A percentile compares a stretch with the other conserved stretches of the same genome.
Conservation (phyloP, 352 stramenopile species). For the Phytopythium kandeliae region DNA sequence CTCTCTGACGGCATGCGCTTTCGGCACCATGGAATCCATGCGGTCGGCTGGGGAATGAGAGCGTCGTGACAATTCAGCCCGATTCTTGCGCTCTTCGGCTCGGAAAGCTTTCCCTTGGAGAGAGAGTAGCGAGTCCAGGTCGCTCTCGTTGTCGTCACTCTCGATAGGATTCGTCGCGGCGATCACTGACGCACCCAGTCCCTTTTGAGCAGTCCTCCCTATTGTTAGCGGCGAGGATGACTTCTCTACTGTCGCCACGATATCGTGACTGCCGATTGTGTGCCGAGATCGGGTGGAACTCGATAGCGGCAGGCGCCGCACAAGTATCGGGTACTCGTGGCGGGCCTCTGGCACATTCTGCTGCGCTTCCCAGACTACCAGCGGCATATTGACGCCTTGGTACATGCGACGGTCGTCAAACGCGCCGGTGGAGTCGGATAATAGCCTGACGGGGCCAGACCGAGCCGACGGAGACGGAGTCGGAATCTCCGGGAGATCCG, state of each 20-base stretch:
- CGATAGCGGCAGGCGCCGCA: neutral
- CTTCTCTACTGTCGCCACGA: neutral
- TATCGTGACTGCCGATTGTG: neutral
- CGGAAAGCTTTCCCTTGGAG: neutral
- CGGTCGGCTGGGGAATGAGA: too few relatives aligned
- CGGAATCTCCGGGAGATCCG: too few relatives aligned
- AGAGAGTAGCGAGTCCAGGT: neutral
- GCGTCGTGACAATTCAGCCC: neutral
- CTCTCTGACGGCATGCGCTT: neutral
- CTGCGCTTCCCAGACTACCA: constrained; percentile 1
- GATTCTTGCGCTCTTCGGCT: neutral
- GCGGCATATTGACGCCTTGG: neutral
- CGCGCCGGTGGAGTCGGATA: neutral
- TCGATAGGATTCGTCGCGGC: neutral
- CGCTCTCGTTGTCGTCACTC: neutral
- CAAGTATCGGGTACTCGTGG: neutral
- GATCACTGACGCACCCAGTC: neutral
- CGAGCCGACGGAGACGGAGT: too few relatives aligned
- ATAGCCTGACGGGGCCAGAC: neutral
- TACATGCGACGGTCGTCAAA: neutral
- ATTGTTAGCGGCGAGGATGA: neutral
- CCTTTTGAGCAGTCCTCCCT: neutral
- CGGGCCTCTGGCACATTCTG: neutral
- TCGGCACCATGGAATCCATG: too few relatives aligned
- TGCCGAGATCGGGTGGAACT: neutral